Percentiles rank a stretch among this genome's conserved stretches.
These are phyloP conservation scores for Boletus sp. DNA, from an alignment of 1,284 basidiomycete species.

Conservation along the genomic window DNA sequence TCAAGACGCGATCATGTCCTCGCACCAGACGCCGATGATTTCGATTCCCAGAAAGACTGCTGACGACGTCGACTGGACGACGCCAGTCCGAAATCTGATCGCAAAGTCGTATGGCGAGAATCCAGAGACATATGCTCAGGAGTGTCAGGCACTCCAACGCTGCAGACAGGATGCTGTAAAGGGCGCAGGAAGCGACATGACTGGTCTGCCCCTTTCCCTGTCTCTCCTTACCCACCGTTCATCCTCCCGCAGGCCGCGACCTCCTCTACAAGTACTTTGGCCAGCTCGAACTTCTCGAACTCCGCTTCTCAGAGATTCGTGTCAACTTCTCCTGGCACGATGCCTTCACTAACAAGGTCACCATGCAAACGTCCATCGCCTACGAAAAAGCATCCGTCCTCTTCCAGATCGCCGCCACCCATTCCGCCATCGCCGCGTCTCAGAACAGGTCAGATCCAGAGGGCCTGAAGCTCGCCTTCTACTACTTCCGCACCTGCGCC, in stretches of 20 bases:
- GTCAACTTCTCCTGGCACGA: slow-evolving; percentile 97
- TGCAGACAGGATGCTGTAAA: slow-evolving; percentile 93
- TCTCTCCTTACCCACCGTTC: neutral
- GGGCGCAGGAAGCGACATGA: slow-evolving; percentile 91
- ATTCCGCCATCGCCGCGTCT: slow-evolving; percentile 83
- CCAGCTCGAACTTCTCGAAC: slow-evolving; percentile 94
- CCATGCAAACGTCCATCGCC: slow-evolving; percentile 93
- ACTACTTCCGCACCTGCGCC: slow-evolving; percentile 88
- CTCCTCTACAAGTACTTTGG: slow-evolving; percentile 99
- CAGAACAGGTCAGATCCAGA: slow-evolving; percentile 87
- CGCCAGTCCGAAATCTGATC: slow-evolving; percentile 83
- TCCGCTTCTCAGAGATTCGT: slow-evolving; percentile 94
- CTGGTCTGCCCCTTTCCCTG: slow-evolving; percentile 54
- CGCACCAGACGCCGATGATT: slow-evolving; percentile 77
- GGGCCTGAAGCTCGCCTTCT: slow-evolving; percentile 92
- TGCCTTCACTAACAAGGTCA: slow-evolving; percentile 91
- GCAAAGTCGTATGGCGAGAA: slow-evolving; percentile 91
- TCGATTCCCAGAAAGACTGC: slow-evolving; percentile 76
- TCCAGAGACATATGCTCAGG: slow-evolving; percentile 82
- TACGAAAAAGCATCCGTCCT: slow-evolving; percentile 98
- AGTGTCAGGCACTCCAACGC: slow-evolving; percentile 81
- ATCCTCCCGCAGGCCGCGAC: slow-evolving; percentile 66
- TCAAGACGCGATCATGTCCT: slow-evolving; percentile 47
- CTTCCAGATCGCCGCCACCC: slow-evolving; percentile 93
- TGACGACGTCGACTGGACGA: slow-evolving; percentile 89